Evolutionary conservation across 208 protist species (phyloP), one percentile per base, ranked within the genome.

Genomic region (Acanthamoeba royreba): DNA sequence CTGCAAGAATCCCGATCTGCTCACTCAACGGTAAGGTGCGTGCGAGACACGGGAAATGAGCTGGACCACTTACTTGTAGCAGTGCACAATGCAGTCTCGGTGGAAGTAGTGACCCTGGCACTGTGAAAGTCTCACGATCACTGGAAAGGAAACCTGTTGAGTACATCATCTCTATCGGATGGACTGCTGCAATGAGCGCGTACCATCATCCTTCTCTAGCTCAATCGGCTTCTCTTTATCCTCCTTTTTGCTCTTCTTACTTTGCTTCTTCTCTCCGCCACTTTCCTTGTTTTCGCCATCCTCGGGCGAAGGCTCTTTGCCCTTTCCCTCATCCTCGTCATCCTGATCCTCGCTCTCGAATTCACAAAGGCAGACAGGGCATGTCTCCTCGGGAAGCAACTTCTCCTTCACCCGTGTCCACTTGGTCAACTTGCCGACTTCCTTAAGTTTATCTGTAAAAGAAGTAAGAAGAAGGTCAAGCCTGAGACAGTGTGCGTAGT

Each of bases 91-190:
- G 85, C 85, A 91, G 43, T 72, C 43, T 17, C 33, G 38, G 43
- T 91, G 85, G n/a, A 91, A 91, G 55, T 91, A 91, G 43, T 91
- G 85, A 9, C 52, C 52, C 19, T 49, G 33, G 55, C 85, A 91
- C 38, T 91, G 31, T 11, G 85, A 91, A 13, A 91, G 17, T 8
- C 53, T 45, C 52, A 91, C 85, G 22, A 72, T 28, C 11, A 77
- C 63, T 77, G 63, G 61, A 72, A 31, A 35, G 49, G 49, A 58
- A n/a, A 58, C 49, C 22, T 58, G 49, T 58, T 58, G 49, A n/a
- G 49, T 58, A 22, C 22, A 22, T 58, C 15, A 13, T 13, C 49
- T 58, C 49, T 58, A 13, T 22, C 49, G 49, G 49, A 13, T 22
- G 49, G 15, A 58, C 15, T 13, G 49, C 49, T 58, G 49, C 15